A percentile compares a stretch with the other conserved stretches of the same genome.
These are phyloP conservation scores for Helenozyma rhizophorensis DNA, from an alignment of 805 yeast genomes.

Conservation along the genomic window DNA sequence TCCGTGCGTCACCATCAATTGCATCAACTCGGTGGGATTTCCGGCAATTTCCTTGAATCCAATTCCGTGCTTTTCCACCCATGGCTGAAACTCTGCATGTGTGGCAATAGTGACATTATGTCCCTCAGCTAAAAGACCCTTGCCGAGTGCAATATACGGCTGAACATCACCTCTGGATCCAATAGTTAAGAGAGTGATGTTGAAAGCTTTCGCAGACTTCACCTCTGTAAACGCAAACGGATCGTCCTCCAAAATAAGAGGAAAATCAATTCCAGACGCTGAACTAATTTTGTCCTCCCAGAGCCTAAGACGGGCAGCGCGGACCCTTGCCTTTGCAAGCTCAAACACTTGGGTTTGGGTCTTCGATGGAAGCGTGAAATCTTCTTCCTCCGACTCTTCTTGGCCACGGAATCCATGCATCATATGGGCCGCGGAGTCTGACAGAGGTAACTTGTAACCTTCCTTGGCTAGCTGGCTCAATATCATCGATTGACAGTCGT, in stretches of 20 bases:
- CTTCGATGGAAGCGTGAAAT: too few species aligned
- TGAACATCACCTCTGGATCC: conserved; percentile 98
- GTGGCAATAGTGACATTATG: conserved; percentile 83
- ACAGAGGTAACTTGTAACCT: background rate
- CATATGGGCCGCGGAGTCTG: background rate
- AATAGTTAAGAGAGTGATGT: conserved; percentile 73
- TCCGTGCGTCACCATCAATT: conserved; percentile 88
- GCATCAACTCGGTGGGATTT: conserved; percentile 87
- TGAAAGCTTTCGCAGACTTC: conserved; percentile 50
- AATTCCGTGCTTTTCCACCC: conserved; percentile 67
- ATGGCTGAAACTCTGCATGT: conserved; percentile 72
- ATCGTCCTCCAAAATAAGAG: conserved; percentile 63
- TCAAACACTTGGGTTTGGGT: background rate
- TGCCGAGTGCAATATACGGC: conserved; percentile 88
- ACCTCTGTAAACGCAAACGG: conserved; percentile 49
- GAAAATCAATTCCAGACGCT: conserved; percentile 61
- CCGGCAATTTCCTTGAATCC: conserved; percentile 79
- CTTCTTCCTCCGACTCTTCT: conserved; percentile 2
- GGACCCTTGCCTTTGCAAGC: conserved; percentile 22
- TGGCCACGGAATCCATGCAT: background rate
- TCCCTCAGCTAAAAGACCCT: conserved; percentile 74
- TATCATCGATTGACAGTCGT: conserved; percentile 62
- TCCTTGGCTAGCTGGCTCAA: conserved; percentile 46
- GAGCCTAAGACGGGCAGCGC: conserved; percentile 57
- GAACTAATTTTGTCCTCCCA: conserved; percentile 63